phyloP scores from a whole-genome alignment of 768 basidiomycete genomes.

The Psilocybe tampanensis region DNA sequence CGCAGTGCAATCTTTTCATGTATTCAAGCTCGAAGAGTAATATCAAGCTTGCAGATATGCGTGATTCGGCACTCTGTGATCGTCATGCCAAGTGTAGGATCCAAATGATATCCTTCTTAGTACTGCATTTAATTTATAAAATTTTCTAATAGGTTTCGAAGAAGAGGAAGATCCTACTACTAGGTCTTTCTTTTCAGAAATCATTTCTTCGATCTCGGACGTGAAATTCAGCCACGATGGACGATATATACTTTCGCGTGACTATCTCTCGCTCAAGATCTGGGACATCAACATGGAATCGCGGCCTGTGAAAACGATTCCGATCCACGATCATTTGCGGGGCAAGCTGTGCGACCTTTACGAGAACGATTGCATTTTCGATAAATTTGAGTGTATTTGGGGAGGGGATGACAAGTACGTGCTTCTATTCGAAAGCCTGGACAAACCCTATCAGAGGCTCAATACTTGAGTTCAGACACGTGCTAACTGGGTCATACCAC shows the following conservation, averaged over 20 bases:
- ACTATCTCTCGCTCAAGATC: constrained; percentile 97
- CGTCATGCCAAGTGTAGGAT: constrained; percentile 91
- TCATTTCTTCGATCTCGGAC: constrained; percentile 99
- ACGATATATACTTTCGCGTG: constrained; percentile 93
- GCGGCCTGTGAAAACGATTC: constrained; percentile 94
- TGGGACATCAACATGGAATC: constrained; percentile 99
- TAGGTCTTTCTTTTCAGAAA: constrained; percentile 99
- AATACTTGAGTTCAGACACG: constrained; percentile 60
- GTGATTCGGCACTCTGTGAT: constrained; percentile 96
- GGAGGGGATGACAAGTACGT: constrained; percentile 94
- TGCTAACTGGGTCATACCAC: constrained; percentile 99
- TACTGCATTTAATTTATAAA: constrained; percentile 11
- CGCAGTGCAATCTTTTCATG: constrained; percentile 98
- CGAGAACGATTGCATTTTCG: constrained; percentile 99
- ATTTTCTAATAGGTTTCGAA: constrained; percentile 75
- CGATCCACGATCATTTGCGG: constrained; percentile 96
- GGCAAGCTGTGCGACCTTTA: constrained; percentile 98
- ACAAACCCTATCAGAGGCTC: constrained; percentile 25
- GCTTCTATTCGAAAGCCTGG: constrained; percentile 11
- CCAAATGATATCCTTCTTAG: constrained; percentile 18
- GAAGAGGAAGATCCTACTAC: constrained; percentile 98
- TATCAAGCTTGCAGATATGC: constrained; percentile 99
- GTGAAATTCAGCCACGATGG: constrained; percentile 99
- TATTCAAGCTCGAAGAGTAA: constrained; percentile 99
- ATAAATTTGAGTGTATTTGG: constrained; percentile 99